Conservation (phyloP, 441 rosid genomes). For the Adansonia madagascariensis region DNA sequence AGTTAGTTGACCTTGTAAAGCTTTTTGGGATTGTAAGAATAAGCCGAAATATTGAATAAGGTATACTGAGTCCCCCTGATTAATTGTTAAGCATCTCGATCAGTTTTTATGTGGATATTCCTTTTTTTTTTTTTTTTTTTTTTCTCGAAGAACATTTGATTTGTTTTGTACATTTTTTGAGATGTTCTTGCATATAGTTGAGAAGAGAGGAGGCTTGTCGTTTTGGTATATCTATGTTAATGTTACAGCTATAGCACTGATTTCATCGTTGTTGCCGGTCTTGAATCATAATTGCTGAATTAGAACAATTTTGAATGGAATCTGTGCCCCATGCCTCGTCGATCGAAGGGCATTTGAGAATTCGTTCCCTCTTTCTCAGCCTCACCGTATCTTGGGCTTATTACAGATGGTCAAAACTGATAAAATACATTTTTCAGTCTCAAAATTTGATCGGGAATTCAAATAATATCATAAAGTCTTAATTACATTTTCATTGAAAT, state of each 20-base stretch:
- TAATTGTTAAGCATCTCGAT: neutral
- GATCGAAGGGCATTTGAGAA: no score
- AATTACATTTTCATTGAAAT: no score
- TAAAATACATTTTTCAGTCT: no score
- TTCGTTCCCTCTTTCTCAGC: no score
- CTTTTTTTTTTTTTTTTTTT: neutral
- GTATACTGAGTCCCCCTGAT: neutral
- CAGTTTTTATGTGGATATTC: neutral
- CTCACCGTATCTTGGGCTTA: no score
- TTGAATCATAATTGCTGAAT: neutral
- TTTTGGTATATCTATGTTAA: slow-evolving; percentile 10
- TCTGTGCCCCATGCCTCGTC: neutral
- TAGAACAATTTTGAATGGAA: neutral
- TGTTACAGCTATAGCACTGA: neutral
- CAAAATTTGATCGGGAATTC: neutral
- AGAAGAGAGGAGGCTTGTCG: slow-evolving; percentile 17
- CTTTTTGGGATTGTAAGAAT: slow-evolving; percentile 16
- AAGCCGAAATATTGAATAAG: slow-evolving; percentile 29
- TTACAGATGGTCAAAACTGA: no score
- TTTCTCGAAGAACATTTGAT: neutral
- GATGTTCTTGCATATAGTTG: slow-evolving; percentile 16
- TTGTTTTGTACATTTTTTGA: neutral
- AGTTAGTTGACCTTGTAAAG: neutral
- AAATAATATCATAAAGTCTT: no score
- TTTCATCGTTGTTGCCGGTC: neutral